Evolutionary conservation across 2,329 filamentous ascomycete genomes (phyloP), one percentile per base, ranked within the genome.

Genomic region (Drechslerella coelobrocha): DNA sequence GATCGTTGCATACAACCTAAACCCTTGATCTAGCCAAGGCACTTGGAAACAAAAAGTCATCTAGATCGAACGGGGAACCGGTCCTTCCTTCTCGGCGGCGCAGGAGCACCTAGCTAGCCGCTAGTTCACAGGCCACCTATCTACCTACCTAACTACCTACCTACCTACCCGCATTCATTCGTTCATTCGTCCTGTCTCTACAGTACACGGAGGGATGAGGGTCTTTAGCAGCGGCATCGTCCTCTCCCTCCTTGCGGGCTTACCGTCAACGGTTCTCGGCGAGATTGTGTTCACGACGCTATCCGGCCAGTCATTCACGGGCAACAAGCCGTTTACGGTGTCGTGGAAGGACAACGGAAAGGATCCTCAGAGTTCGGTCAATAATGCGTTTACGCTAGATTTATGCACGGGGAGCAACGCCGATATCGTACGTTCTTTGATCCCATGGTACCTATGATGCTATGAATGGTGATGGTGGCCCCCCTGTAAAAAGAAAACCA

Each of bases 371-470:
- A 76, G 86, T 34, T 76, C 81, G 6, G 80, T 84, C 62, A 79
- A 87, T 43, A 77, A 79, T 1, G 80, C 81, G 17, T 89, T 86
- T 77, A 80, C 84, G 69, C 77, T 89, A 51, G 84, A 83, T 73
- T 79, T 89, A 21, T 85, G 84, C 75, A 83, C 84, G 5, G 87
- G 87, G 60, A 85, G 86, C 48, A 85, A 87, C 75, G 78, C 80
- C 1, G 79, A 78, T 17, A 78, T 77, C 60, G 79, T 79, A 68
- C 80, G 82, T 79, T 81, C 85, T 78, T 54, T 73, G 14, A n/a
- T 27, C 43, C 68, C n/a, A n/a, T n/a, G n/a, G n/a, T n/a, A n/a
- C n/a, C n/a, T n/a, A n/a, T n/a, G n/a, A n/a, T n/a, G n/a, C n/a
- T n/a, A n/a, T n/a, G n/a, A n/a, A n/a, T n/a, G n/a, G n/a, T n/a